phyloP scores from a whole-genome alignment of 352 stramenopile species.

The Thraustochytrium sp. region DNA sequence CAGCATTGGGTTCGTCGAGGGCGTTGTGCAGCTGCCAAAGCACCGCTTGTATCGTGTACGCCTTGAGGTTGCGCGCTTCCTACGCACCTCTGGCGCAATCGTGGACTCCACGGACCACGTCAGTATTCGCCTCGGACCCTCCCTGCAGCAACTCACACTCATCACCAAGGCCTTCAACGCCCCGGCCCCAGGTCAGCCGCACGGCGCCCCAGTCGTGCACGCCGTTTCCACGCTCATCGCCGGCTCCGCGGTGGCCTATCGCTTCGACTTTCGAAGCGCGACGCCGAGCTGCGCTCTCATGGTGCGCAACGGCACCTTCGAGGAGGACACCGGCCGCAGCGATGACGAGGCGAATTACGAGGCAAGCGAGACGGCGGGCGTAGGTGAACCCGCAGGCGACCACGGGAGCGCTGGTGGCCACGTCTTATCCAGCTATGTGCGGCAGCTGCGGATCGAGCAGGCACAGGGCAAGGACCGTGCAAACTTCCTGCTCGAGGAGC shows the following conservation, averaged over 20 bases:
- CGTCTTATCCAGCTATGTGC: not conserved
- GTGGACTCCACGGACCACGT: conserved; percentile 9
- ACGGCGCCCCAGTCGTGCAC: not conserved
- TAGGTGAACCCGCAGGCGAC: too few species aligned
- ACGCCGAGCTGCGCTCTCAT: not conserved
- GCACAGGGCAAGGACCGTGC: conserved; percentile 3
- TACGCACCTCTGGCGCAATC: too few species aligned
- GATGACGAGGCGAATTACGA: not conserved
- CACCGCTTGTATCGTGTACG: not conserved
- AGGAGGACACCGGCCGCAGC: not conserved
- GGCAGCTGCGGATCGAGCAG: not conserved
- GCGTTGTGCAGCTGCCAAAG: not conserved
- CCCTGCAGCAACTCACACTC: not conserved
- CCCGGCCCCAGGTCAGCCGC: not conserved
- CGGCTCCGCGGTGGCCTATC: not conserved
- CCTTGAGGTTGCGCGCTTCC: not conserved
- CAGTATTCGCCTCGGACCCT: not conserved
- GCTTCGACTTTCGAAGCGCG: not conserved
- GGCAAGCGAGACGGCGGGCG: too few species aligned
- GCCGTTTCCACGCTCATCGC: not conserved
- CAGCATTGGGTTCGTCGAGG: not conserved
- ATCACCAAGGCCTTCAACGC: not conserved
- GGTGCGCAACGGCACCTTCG: not conserved
- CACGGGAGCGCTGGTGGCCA: too few species aligned
- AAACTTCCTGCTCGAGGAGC: conserved; percentile 1